A percentile compares a stretch with the other conserved stretches of the same genome.
phyloP scores from a whole-genome alignment of 2,329 filamentous ascomycete species.

The Hawksworthiomyces lignivorus region DNA sequence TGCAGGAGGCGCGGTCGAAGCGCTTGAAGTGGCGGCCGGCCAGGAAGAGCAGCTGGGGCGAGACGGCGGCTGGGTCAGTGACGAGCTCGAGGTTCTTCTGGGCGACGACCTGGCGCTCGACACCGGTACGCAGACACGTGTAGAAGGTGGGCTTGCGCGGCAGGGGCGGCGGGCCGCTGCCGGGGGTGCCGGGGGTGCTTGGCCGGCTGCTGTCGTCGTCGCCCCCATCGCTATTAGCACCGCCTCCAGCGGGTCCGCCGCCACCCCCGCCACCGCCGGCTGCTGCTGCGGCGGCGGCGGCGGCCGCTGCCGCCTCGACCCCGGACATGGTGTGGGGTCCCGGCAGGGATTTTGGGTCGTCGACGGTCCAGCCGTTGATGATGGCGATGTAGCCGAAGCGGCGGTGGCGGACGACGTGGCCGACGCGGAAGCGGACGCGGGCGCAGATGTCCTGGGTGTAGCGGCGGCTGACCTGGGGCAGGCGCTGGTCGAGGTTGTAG shows the following conservation, averaged over 20 bases:
- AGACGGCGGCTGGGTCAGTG: conserved; percentile 36
- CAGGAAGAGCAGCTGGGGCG: conserved; percentile 53
- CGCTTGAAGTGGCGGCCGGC: conserved; percentile 85
- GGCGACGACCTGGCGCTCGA: conserved; percentile 61
- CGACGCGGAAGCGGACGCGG: conserved; percentile 59
- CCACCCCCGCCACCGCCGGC: conserved; percentile 22
- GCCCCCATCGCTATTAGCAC: background rate
- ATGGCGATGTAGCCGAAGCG: conserved; percentile 74
- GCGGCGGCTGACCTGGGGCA: conserved; percentile 26
- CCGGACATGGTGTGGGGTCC: conserved; percentile 18
- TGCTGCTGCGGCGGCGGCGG: conserved; percentile 39
- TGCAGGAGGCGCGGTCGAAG: conserved; percentile 59
- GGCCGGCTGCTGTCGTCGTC: background rate
- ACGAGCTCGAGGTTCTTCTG: conserved; percentile 74
- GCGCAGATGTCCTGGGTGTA: conserved; percentile 27
- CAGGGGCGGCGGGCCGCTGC: no score
- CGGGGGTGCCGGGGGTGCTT: no score
- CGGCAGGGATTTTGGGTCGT: conserved; percentile 19
- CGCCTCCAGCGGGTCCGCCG: background rate
- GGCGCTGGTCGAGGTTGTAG: conserved; percentile 35
- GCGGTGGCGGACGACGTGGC: conserved; percentile 76
- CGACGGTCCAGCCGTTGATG: conserved; percentile 76
- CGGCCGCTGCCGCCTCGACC: conserved; percentile 22
- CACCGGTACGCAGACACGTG: conserved; percentile 54
- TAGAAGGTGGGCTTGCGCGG: conserved; percentile 56